Percentiles rank a stretch among this genome's conserved stretches.
Conservation (phyloP, 495 filamentous ascomycete genomes). For the Cryomyces minteri region DNA sequence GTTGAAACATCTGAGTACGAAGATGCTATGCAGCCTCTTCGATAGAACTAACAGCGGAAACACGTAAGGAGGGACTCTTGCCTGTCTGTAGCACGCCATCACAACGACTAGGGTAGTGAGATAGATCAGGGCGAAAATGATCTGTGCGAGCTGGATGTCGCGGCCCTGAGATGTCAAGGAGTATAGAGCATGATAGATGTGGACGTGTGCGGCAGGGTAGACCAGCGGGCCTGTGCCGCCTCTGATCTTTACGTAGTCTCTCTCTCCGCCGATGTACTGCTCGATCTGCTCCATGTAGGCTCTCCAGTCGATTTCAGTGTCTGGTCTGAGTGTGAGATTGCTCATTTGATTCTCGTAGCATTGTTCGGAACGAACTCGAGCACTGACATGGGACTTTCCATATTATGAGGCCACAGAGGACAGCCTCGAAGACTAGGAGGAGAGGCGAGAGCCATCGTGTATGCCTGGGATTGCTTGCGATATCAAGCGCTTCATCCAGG, state of each 20-base stretch:
- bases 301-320: slow-evolving; percentile 96
- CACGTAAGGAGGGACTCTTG: slow-evolving; percentile 69
- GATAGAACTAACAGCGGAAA: slow-evolving; percentile 77
- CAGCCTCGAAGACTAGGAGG: slow-evolving; percentile 53
- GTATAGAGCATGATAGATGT: slow-evolving; percentile 70
- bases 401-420: slow-evolving; percentile 58
- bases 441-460: slow-evolving; percentile 46
- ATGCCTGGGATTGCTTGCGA: slow-evolving; percentile 33
- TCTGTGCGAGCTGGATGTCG: slow-evolving; percentile 63
- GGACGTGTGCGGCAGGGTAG: slow-evolving; percentile 86
- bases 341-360: not conserved
- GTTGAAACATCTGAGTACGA: slow-evolving; percentile 85
- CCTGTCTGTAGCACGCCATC: slow-evolving; percentile 61
- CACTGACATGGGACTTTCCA: slow-evolving; percentile 70
- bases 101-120: slow-evolving; percentile 55
- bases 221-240: slow-evolving; percentile 86
- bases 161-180: slow-evolving; percentile 55
- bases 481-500: slow-evolving; percentile 13
- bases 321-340: slow-evolving; percentile 24
- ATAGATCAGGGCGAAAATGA: slow-evolving; percentile 64
- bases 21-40: slow-evolving; percentile 86
- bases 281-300: slow-evolving; percentile 90
- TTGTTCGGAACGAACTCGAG: not conserved
- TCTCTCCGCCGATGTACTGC: slow-evolving; percentile 64
- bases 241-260: slow-evolving; percentile 70